Percentiles rank a stretch among this genome's conserved stretches.
Evolutionary conservation across 169 alveolate genomes (phyloP).

Genomic region (Babesia caballi): DNA sequence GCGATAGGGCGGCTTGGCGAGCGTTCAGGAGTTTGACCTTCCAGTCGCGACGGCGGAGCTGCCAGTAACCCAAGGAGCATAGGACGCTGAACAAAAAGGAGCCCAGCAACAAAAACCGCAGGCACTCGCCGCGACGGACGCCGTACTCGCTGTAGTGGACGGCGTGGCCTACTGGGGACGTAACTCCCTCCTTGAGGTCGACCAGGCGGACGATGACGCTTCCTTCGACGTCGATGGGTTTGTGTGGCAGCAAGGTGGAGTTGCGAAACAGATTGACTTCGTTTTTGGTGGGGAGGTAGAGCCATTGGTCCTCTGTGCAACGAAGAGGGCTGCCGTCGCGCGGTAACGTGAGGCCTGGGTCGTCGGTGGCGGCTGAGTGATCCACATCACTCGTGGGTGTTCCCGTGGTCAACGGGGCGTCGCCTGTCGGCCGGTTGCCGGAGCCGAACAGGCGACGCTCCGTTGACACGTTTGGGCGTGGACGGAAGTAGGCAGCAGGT

Average conservation of each 20-base stretch:
- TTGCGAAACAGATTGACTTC: slow-evolving; percentile 45
- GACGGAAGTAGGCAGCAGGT: too few species aligned
- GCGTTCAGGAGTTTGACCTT: slow-evolving; percentile 58
- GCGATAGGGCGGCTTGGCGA: slow-evolving; percentile 18
- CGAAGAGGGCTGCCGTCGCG: slow-evolving; percentile 27
- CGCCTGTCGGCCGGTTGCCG: background rate
- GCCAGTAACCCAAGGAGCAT: slow-evolving; percentile 80
- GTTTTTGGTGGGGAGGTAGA: slow-evolving; percentile 26
- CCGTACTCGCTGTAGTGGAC: slow-evolving; percentile 82
- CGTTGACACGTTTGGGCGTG: too few species aligned
- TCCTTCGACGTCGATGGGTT: slow-evolving; percentile 78
- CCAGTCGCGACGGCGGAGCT: slow-evolving; percentile 74
- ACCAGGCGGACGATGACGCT: slow-evolving; percentile 78
- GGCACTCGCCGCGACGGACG: slow-evolving; percentile 75
- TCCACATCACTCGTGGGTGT: background rate
- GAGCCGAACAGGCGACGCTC: too few species aligned
- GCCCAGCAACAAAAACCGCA: slow-evolving; percentile 12
- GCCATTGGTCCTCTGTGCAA: slow-evolving; percentile 66
- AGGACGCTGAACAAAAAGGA: background rate
- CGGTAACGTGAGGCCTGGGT: background rate
- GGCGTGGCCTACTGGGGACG: slow-evolving; percentile 77
- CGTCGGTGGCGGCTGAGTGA: background rate
- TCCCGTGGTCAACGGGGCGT: background rate
- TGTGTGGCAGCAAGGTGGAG: slow-evolving; percentile 18
- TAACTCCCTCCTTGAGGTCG: slow-evolving; percentile 66